Evolutionary conservation across 2,329 filamentous ascomycete genomes (phyloP).

Genomic region (Aphanocladium album): DNA sequence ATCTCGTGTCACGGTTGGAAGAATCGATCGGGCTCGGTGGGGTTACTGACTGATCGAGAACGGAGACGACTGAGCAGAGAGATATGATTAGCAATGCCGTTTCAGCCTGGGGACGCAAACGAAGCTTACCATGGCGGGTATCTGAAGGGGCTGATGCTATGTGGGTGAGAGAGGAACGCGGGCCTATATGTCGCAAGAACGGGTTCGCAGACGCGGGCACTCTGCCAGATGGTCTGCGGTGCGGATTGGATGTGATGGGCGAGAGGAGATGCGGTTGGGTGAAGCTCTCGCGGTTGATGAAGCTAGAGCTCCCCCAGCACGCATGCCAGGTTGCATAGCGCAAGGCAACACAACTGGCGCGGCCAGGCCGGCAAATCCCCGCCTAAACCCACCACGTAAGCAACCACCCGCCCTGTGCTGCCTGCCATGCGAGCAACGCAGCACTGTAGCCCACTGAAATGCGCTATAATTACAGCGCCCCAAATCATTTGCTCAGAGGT

Average conservation of each 20-base stretch:
- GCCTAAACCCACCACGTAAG: slow-evolving; percentile 13
- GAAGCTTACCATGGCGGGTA: slow-evolving; percentile 23
- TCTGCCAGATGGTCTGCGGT: not conserved
- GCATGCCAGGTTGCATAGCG: slow-evolving; percentile 4
- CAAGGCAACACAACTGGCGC: slow-evolving; percentile 17
- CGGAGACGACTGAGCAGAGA: slow-evolving; percentile 64
- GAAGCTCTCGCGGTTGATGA: slow-evolving; percentile 12
- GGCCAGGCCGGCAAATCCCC: slow-evolving; percentile 14
- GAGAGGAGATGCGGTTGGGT: not conserved
- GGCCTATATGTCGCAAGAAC: not conserved
- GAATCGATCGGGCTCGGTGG: slow-evolving; percentile 8
- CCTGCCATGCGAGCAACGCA: not conserved
- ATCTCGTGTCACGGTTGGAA: not conserved
- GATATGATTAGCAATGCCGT: slow-evolving; percentile 25
- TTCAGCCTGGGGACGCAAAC: not conserved
- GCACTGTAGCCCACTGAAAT: slow-evolving; percentile 2
- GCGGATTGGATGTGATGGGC: not conserved
- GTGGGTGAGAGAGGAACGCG: slow-evolving; percentile 20
- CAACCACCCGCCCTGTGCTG: not conserved
- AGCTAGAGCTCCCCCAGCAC: slow-evolving; percentile 10
- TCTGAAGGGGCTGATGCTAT: slow-evolving; percentile 16
- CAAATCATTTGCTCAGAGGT: not conserved
- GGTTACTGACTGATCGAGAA: slow-evolving; percentile 83
- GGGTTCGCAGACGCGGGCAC: not conserved
- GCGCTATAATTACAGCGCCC: slow-evolving; percentile 3